phyloP scores from a whole-genome alignment of 371 early-diverging fungal species.

The Mortierella sp. region DNA sequence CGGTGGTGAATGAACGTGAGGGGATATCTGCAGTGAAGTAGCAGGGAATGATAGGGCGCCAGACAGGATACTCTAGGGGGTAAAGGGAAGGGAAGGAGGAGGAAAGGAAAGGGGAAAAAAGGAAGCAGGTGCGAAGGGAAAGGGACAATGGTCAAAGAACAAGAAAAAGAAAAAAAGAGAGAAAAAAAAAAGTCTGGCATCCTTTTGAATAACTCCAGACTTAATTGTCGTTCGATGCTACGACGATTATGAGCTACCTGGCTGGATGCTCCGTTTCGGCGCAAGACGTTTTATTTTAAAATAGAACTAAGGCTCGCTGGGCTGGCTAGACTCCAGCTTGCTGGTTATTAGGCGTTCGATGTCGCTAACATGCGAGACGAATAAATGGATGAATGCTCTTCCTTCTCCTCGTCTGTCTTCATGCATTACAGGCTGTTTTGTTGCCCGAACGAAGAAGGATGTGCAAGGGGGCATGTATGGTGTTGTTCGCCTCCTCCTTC shows the following conservation, averaged over 20 bases:
- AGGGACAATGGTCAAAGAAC: conserved; percentile 8
- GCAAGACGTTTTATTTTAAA: no score
- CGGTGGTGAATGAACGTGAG: no score
- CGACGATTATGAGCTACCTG: not conserved
- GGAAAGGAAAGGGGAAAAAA: not conserved
- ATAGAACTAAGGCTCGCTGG: no score
- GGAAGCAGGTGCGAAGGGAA: not conserved
- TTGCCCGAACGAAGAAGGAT: no score
- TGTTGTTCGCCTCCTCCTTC: not conserved
- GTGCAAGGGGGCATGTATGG: not conserved
- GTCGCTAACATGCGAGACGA: no score
- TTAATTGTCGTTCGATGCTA: no score
- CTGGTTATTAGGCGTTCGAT: no score
- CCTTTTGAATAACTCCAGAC: no score
- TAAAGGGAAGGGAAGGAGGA: not conserved
- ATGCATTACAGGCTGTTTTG: not conserved
- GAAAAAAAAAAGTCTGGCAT: not conserved
- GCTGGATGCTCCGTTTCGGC: no score
- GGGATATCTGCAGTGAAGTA: not conserved
- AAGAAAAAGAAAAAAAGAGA: conserved; percentile 10
- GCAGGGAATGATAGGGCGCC: not conserved
- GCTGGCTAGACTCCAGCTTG: no score
- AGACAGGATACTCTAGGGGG: conserved; percentile 1
- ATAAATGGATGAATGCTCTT: not conserved
- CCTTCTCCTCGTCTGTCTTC: not conserved